phyloP scores from a whole-genome alignment of 2,329 filamentous ascomycete genomes.

The Huntiella savannae region DNA sequence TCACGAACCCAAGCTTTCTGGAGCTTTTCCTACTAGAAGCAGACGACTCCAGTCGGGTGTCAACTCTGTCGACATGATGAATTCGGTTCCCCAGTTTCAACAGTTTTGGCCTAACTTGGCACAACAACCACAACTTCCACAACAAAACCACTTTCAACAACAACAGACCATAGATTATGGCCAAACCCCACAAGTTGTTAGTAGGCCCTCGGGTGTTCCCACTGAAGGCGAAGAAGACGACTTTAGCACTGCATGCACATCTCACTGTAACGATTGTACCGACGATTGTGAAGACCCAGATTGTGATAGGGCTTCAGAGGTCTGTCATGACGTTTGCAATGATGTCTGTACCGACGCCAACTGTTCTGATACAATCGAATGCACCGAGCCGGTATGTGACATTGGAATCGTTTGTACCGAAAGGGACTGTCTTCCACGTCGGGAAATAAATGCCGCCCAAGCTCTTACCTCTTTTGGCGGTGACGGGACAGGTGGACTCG shows the following conservation, averaged over 20 bases:
- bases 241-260: constrained; percentile 19
- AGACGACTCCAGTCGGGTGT: constrained; percentile 1
- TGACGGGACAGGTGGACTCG: background rate
- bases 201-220: background rate
- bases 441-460: constrained; percentile 15
- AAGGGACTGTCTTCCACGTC: constrained; percentile 8
- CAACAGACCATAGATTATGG: background rate
- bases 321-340: constrained; percentile 24
- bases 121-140: background rate
- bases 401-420: constrained; percentile 11
- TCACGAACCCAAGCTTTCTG: background rate
- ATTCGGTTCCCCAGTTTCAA: background rate
- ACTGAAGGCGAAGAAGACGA: constrained; percentile 15
- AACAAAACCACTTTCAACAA: too few relatives aligned
- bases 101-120: background rate
- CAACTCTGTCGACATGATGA: background rate
- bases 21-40: constrained; percentile 2
- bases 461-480: constrained; percentile 17
- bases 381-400: constrained; percentile 12
- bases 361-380: constrained; percentile 16
- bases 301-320: constrained; percentile 18
- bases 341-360: constrained; percentile 21
- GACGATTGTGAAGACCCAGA: constrained; percentile 20
- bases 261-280: constrained; percentile 19
- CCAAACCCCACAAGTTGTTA: background rate